A percentile compares a stretch with the other conserved stretches of the same genome.
Evolutionary conservation across 1,139 yeast species (phyloP).

Genomic region (Barnettozyma hawaiiensis): DNA sequence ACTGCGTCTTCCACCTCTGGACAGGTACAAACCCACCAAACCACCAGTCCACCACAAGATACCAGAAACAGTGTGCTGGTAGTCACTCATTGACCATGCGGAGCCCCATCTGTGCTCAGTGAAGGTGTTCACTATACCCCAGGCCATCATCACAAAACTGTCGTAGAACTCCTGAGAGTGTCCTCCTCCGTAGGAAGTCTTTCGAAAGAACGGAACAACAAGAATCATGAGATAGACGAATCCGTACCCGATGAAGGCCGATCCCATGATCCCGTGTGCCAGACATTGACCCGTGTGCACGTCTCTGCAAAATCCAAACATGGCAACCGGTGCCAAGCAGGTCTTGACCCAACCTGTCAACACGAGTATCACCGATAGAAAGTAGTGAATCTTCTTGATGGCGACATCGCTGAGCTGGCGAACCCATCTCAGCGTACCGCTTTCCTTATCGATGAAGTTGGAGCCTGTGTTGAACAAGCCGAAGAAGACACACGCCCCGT

Average conservation of each 20-base stretch:
- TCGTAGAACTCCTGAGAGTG: slow-evolving; percentile 84
- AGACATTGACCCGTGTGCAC: slow-evolving; percentile 84
- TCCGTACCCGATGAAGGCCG: slow-evolving; percentile 78
- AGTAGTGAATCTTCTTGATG: slow-evolving; percentile 37
- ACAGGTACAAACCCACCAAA: slow-evolving; percentile 68
- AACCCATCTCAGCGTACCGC: slow-evolving; percentile 19
- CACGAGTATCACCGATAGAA: slow-evolving; percentile 40
- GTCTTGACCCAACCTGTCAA: slow-evolving; percentile 62
- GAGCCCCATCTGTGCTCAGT: slow-evolving; percentile 94
- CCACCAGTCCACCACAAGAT: slow-evolving; percentile 97
- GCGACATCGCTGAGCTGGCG: slow-evolving; percentile 30
- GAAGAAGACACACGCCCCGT: slow-evolving; percentile 42
- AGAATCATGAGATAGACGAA: slow-evolving; percentile 61
- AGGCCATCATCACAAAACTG: slow-evolving; percentile 67
- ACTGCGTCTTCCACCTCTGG: slow-evolving; percentile 59
- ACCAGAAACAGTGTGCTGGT: slow-evolving; percentile 95
- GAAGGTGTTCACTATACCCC: slow-evolving; percentile 93
- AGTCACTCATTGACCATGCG: slow-evolving; percentile 87
- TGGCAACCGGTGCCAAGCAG: slow-evolving; percentile 75
- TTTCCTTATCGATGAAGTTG: slow-evolving; percentile 34
- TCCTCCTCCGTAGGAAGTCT: slow-evolving; percentile 37
- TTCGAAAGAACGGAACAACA: slow-evolving; percentile 62
- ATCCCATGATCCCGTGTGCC: slow-evolving; percentile 96
- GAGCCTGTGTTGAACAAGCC: slow-evolving; percentile 55
- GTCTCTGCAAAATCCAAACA: slow-evolving; percentile 79